Percentiles rank a stretch among this genome's conserved stretches.
Evolutionary conservation across 306 rosid genomes (phyloP).

Genomic region (Prunus mira): DNA sequence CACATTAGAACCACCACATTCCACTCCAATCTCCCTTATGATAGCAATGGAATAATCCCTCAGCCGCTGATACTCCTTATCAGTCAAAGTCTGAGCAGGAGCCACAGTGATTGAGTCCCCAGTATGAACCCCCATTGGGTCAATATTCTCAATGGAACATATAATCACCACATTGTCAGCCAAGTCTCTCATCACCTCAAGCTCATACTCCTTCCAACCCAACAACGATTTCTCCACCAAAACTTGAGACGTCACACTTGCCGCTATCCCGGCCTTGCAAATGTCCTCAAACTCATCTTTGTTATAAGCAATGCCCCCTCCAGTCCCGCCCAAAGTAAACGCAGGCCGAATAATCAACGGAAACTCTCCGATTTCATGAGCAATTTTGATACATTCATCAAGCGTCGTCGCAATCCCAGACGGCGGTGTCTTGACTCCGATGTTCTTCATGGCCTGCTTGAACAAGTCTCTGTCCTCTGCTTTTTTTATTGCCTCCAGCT

Average conservation of each 20-base stretch:
- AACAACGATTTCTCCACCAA: conserved; percentile 87
- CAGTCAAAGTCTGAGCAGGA: conserved; percentile 90
- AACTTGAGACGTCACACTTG: conserved; percentile 80
- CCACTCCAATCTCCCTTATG: conserved; percentile 75
- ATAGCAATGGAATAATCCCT: conserved; percentile 74
- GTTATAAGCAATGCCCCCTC: conserved; percentile 94
- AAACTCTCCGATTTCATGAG: conserved; percentile 63
- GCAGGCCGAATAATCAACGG: conserved; percentile 87
- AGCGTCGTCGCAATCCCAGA: conserved; percentile 67
- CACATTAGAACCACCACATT: conserved; percentile 87
- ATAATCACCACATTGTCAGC: conserved; percentile 96
- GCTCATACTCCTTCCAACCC: conserved; percentile 99
- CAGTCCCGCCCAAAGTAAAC: conserved; percentile 83
- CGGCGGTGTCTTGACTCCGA: conserved; percentile 83
- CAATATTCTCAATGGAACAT: conserved; percentile 97
- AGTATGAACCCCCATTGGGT: conserved; percentile 96
- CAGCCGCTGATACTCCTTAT: conserved; percentile 90
- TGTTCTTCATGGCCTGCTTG: conserved; percentile 83
- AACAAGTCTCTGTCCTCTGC: conserved; percentile 91
- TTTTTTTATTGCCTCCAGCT: conserved; percentile 85
- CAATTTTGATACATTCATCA: conserved; percentile 55
- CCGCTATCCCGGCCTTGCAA: conserved; percentile 83
- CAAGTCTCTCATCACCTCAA: conserved; percentile 96
- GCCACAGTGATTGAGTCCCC: conserved; percentile 98
- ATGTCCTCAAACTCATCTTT: conserved; percentile 76